A percentile compares a stretch with the other conserved stretches of the same genome.
These are phyloP conservation scores for Agroathelia rolfsii DNA, from an alignment of 1,284 basidiomycete species.

Conservation along the genomic window DNA sequence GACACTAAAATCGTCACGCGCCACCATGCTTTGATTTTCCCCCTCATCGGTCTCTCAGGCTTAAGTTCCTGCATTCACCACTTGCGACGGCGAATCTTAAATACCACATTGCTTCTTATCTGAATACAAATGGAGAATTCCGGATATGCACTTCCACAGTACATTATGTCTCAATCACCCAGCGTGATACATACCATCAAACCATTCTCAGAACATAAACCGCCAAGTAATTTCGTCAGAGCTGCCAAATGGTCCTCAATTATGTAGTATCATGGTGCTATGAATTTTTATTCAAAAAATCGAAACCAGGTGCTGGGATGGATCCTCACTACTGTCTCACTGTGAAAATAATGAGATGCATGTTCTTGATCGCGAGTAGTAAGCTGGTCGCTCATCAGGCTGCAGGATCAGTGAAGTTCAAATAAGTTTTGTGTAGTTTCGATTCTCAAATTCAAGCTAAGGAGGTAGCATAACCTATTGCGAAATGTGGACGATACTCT, in stretches of 20 bases:
- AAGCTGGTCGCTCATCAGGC: neutral
- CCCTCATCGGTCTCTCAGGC: too few species aligned
- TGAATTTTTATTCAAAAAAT: conserved; percentile 6
- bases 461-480: neutral
- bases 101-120: too few species aligned
- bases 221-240: conserved; percentile 34
- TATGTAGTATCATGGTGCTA: conserved; percentile 2
- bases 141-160: conserved; percentile 16
- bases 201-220: conserved; percentile 16
- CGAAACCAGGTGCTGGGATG: conserved; percentile 53
- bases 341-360: conserved; percentile 53
- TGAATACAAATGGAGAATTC: too few species aligned
- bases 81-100: too few species aligned
- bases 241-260: conserved; percentile 42
- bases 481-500: conserved; percentile 2
- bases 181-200: conserved; percentile 1
- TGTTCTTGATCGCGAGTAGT: conserved; percentile 30
- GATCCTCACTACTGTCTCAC: conserved; percentile 44
- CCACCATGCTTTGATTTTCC: too few species aligned
- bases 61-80: too few species aligned
- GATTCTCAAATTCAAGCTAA: conserved; percentile 3
- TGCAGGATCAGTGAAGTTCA: conserved; percentile 11
- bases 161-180: conserved; percentile 13
- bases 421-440: conserved; percentile 1
- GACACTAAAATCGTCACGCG: too few species aligned